Conservation (phyloP, 1,139 yeast species). For the Meyerozyma smithsonii region DNA sequence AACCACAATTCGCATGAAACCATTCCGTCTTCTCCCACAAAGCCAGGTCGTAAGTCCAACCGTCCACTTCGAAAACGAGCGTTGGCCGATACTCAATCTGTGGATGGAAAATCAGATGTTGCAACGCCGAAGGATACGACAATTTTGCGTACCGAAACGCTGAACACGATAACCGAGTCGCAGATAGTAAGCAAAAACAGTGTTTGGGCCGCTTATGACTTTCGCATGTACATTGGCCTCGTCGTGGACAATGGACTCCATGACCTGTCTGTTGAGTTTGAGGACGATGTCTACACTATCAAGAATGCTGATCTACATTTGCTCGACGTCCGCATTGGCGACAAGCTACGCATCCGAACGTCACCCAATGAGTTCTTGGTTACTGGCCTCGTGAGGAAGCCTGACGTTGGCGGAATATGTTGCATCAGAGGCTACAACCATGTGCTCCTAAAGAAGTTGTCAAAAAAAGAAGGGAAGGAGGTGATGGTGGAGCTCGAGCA, state of each 20-base stretch:
- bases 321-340: slow-evolving; percentile 39
- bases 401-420: slow-evolving; percentile 21
- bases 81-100: slow-evolving; percentile 5
- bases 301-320: slow-evolving; percentile 26
- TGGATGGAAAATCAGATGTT: slow-evolving; percentile 1
- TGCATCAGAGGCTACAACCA: slow-evolving; percentile 60
- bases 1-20: slow-evolving; percentile 5
- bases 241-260: slow-evolving; percentile 14
- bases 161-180: slow-evolving; percentile 4
- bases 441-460: slow-evolving; percentile 29
- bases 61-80: slow-evolving; percentile 9
- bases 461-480: slow-evolving; percentile 14
- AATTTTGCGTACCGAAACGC: not conserved
- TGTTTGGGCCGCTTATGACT: slow-evolving; percentile 36
- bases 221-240: slow-evolving; percentile 30
- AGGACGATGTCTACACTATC: slow-evolving; percentile 28
- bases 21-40: slow-evolving; percentile 4
- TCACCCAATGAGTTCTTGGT: slow-evolving; percentile 28
- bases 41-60: slow-evolving; percentile 7
- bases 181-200: slow-evolving; percentile 13
- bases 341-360: slow-evolving; percentile 21
- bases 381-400: slow-evolving; percentile 29
- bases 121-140: not conserved
- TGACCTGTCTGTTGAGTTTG: slow-evolving; percentile 21
- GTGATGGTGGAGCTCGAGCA: slow-evolving; percentile 14